These are phyloP conservation scores for Primulina eburnea DNA, from an alignment of 257 asterid species.

Conservation along the genomic window DNA sequence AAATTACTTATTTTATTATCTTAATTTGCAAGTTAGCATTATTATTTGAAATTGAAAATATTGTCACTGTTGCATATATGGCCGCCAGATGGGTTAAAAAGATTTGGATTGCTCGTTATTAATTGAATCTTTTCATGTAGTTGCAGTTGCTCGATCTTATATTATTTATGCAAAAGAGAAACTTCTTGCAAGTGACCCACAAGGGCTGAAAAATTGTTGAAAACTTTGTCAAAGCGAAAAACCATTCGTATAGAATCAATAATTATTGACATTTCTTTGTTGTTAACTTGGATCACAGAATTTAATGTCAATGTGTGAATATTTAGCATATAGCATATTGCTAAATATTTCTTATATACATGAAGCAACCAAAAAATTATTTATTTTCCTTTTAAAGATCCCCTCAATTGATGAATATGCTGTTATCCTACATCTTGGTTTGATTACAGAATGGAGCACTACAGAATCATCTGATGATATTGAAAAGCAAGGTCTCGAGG, in stretches of 20 bases:
- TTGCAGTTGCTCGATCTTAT: not conserved
- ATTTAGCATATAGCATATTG: not conserved
- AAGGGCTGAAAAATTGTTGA: not conserved
- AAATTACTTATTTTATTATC: not conserved
- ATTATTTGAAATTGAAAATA: not conserved
- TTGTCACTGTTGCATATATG: not conserved
- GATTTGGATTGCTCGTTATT: not conserved
- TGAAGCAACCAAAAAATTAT: not conserved
- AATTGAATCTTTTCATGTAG: no score
- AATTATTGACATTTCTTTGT: no score
- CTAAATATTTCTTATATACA: not conserved
- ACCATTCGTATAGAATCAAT: not conserved
- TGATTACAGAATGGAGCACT: slow-evolving; percentile 82
- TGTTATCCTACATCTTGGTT: slow-evolving; percentile 10
- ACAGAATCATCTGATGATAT: slow-evolving; percentile 93
- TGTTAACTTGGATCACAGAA: not conserved
- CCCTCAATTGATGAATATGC: not conserved
- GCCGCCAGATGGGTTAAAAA: not conserved
- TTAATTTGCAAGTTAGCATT: not conserved
- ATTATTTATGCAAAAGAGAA: not conserved
- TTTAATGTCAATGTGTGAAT: not conserved
- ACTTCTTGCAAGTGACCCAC: no score
- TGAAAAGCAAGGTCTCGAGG: slow-evolving; percentile 89
- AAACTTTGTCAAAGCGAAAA: not conserved
- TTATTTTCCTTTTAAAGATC: not conserved